Base-by-base conservation (phyloP, 176 grass and related monocot species). In the Lolium perenne region DNA sequence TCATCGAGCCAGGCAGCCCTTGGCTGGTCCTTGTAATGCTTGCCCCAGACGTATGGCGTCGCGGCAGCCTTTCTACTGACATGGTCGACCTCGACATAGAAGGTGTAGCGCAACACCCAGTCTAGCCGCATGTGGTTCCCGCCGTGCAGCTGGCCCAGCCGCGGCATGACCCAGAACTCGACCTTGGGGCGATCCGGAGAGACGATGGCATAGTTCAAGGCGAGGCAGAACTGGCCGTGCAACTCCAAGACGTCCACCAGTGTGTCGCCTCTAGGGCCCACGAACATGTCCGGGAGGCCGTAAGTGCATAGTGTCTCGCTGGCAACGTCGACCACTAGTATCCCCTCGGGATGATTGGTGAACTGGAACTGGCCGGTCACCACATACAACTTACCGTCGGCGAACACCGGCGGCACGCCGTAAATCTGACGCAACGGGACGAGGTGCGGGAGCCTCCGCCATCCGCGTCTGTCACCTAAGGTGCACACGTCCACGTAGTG, bases 121-220 rank as follows among this genome's bases (percentile, higher is more conserved):
- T 69, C 8, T 7, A 38, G 65, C 35, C 8, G 16, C 8, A 4
- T 20, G 32, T 10, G 32, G 35, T 69, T 38, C 32, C 40, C 20
- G 54, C 54, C 6, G 54, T 57, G 17, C 17, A 57, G 54, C 16
- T 16, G 7, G 16, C 16, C 17, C 6, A 38, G 35, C 3, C 32
- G 65, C 16, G 35, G 38, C 65, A 69, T 69, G 16, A 69, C 65
- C 65, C 64, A 67, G 35, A 67, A 68, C 15, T 67, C 29, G 29
- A 67, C 64, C 53, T 55, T 55, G 53, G 53, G 53, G 53, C 53
- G 54, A 0, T 57, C 6, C 0, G 54, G 54, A 20, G 54, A 57
- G 54, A 57, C 54, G 54, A 57, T 5, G 17, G 8, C 17, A 5
- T 57, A 57, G 54, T 57, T 57, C 32, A 69, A 15, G 0, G 65